Conservation (phyloP, 768 basidiomycete genomes). For the Sarcomyxa edulis region DNA sequence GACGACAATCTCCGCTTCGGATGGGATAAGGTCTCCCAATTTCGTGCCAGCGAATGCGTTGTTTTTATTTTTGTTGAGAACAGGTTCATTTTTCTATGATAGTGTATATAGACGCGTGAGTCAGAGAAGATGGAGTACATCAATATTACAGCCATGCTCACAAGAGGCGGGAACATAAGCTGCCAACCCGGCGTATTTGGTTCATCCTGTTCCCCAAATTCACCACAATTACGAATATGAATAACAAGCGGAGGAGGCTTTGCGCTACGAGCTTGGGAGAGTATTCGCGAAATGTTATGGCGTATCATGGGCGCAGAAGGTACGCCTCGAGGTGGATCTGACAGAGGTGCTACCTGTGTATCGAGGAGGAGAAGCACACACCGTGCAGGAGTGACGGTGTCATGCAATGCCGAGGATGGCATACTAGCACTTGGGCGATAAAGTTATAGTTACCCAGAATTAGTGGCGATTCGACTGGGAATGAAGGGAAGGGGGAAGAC, state of each 20-base stretch:
- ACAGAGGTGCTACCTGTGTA: constrained; percentile 48
- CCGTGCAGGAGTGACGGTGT: no score
- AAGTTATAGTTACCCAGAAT: no score
- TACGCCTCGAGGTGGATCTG: constrained; percentile 42
- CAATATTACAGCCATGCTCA: no score
- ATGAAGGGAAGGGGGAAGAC: no score
- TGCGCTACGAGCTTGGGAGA: constrained; percentile 43
- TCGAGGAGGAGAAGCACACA: constrained; percentile 58
- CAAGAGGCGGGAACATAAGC: constrained; percentile 47
- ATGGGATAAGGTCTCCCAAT: constrained; percentile 42
- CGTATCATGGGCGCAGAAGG: constrained; percentile 38
- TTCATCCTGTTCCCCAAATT: constrained; percentile 56
- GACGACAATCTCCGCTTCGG: constrained; percentile 57
- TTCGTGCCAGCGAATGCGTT: constrained; percentile 63
- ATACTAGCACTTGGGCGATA: no score
- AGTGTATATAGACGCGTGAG: no score
- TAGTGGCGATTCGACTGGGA: no score
- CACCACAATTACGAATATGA: constrained; percentile 65
- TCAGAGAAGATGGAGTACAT: no score
- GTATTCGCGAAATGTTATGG: constrained; percentile 44
- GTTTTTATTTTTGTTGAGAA: constrained; percentile 65
- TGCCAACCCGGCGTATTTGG: constrained; percentile 53
- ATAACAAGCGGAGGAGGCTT: constrained; percentile 50
- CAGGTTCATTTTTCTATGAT: constrained; percentile 43
- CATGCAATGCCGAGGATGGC: no score